Evolutionary conservation across 2,329 filamentous ascomycete genomes (phyloP).

Genomic region (Lasiodiplodia sp.): DNA sequence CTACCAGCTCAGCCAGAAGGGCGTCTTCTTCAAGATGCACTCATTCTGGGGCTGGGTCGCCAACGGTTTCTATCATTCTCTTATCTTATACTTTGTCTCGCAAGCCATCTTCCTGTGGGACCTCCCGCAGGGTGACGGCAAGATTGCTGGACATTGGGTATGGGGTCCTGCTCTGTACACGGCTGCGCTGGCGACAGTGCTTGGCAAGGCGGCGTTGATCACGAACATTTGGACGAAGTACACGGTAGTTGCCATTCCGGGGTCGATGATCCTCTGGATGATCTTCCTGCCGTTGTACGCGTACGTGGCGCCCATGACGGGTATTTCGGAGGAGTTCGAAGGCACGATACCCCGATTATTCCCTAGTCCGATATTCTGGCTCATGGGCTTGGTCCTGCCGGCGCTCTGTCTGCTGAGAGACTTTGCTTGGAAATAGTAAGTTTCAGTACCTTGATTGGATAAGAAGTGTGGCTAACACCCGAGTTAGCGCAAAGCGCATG

Average conservation of each 20-base stretch:
- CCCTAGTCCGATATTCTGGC: constrained; percentile 84
- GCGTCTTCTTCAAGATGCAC: constrained; percentile 90
- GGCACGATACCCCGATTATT: constrained; percentile 85
- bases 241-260: constrained; percentile 92
- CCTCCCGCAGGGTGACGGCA: constrained; percentile 78
- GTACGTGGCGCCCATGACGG: constrained; percentile 80
- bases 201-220: constrained; percentile 92
- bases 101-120: constrained; percentile 84
- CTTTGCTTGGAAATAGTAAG: constrained; percentile 91
- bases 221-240: constrained; percentile 99
- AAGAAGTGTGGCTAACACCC: neutral
- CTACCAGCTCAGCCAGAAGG: constrained; percentile 91
- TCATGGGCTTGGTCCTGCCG: constrained; percentile 83
- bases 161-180: constrained; percentile 97
- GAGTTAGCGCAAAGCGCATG: constrained; percentile 78
- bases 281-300: constrained; percentile 88
- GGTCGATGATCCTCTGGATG: constrained; percentile 90
- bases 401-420: constrained; percentile 84
- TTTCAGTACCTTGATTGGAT: constrained; percentile 8
- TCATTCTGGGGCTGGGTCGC: constrained; percentile 92
- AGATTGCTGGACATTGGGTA: constrained; percentile 91
- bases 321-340: constrained; percentile 82
- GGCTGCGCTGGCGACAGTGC: constrained; percentile 87
- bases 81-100: constrained; percentile 87
- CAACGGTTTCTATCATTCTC: constrained; percentile 94